Base-by-base conservation (phyloP, 2,329 filamentous ascomycete species). In the Trichoderma brevicompactum region DNA sequence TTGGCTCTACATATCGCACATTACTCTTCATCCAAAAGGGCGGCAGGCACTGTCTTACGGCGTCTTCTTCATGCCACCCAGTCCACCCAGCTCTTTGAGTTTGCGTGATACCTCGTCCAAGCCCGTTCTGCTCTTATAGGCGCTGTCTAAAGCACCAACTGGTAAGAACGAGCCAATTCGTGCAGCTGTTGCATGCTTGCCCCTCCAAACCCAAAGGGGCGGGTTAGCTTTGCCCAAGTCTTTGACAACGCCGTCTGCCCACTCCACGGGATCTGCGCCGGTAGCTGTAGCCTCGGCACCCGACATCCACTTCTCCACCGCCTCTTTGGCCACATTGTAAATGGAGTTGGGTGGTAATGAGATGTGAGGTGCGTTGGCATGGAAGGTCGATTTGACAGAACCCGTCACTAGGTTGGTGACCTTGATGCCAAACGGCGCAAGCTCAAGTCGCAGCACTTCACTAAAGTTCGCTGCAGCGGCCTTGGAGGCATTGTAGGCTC, bases 371-470 rank as follows among this genome's bases (percentile, higher is more conserved):
- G 46, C 23, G 32, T 67, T 67, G 9, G 41, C 41, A 7, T 67
- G 64, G 8, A 68, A 62, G 5, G 63, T 68, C 9, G 67, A 61
- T 23, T 56, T 46, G 12, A 69, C 63, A 28, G 19, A 41, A 19
- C 62, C 65, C 5, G 69, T 70, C 55, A 66, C 65, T 10, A 70
- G 46, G 38, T 69, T 68, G 32, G 71, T 50, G 15, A 75, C 73
- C 7, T 62, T 67, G 28, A 77, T 64, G 2, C 72, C 70, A 2
- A 77, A 71, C 0, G 73, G 70, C 2, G 60, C 48, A 1, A 76
- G 70, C 66, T 77, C 75, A 0, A 75, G 49, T 0, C 71, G 70
- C 34, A 75, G 60, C 0, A 69, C 70, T 36, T 74, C 71, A 0
- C 72, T 70, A 4, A 74, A 38, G 59, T 61, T 68, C 4, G 65